Conservation (phyloP, 257 asterid genomes). For the Plectranthus barbatus region DNA sequence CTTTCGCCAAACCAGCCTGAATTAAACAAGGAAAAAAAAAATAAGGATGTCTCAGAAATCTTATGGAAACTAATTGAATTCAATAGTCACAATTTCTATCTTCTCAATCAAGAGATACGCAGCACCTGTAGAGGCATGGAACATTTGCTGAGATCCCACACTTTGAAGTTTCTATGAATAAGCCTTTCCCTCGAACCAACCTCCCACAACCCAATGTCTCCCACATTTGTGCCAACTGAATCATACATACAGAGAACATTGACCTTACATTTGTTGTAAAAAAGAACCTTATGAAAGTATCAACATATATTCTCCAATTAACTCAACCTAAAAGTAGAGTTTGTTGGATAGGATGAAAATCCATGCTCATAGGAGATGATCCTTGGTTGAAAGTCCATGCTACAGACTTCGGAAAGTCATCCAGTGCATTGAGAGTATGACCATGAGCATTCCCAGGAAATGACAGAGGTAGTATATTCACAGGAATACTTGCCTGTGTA, state of each 20-base stretch:
- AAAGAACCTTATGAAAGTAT: neutral
- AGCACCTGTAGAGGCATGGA: conserved; percentile 76
- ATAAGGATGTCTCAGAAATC: conserved; percentile 1
- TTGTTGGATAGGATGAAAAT: conserved; percentile 85
- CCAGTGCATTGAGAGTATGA: conserved; percentile 50
- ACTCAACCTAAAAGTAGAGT: conserved; percentile 75
- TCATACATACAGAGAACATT: conserved; percentile 11
- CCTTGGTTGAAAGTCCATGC: conserved; percentile 76
- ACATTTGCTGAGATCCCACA: conserved; percentile 81
- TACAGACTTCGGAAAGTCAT: conserved; percentile 83
- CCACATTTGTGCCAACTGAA: conserved; percentile 89
- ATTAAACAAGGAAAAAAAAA: conserved; percentile 7
- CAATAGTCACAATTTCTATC: neutral
- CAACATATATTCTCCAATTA: neutral
- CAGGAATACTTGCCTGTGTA: conserved; percentile 61
- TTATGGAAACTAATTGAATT: neutral
- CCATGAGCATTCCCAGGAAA: conserved; percentile 64
- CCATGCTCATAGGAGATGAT: conserved; percentile 93
- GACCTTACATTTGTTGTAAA: neutral
- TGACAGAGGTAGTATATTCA: conserved; percentile 60
- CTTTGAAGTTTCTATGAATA: conserved; percentile 66
- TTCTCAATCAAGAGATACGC: neutral
- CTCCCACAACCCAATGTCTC: conserved; percentile 85
- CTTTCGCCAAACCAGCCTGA: conserved; percentile 69
- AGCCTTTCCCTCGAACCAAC: conserved; percentile 77